Conservation (phyloP, 345 rosid species). For the Eucalyptus fibrosa region DNA sequence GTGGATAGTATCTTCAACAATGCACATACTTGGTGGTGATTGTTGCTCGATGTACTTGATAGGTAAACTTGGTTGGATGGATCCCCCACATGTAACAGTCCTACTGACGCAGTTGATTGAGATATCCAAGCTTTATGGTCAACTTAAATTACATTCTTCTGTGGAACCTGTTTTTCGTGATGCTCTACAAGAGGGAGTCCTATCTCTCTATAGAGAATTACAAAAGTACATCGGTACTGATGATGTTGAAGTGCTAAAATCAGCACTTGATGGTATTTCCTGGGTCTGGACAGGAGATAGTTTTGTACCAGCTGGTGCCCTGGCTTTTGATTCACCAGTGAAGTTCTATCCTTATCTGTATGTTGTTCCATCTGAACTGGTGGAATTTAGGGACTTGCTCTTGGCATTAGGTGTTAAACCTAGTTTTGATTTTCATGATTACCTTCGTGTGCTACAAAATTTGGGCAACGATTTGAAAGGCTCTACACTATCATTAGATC, state of each 20-base stretch:
- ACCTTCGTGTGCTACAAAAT: conserved; percentile 55
- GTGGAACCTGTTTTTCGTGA: conserved; percentile 35
- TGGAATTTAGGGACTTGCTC: conserved; percentile 68
- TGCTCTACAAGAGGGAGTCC: conserved; percentile 53
- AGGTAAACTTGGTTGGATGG: conserved; percentile 82
- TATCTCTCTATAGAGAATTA: conserved; percentile 46
- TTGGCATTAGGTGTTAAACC: conserved; percentile 68
- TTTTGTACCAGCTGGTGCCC: conserved; percentile 66
- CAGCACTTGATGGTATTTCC: conserved; percentile 57
- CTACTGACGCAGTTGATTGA: conserved; percentile 58
- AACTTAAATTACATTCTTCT: conserved; percentile 33
- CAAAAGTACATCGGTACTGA: conserved; percentile 49
- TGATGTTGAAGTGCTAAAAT: conserved; percentile 44
- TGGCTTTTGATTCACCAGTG: conserved; percentile 96
- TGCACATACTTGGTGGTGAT: conserved; percentile 73
- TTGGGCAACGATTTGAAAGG: conserved; percentile 61
- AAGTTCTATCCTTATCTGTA: conserved; percentile 85
- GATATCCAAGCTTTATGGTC: conserved; percentile 56
- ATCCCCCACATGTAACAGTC: conserved; percentile 30
- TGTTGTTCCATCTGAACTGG: conserved; percentile 94
- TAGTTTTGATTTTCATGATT: conserved; percentile 78
- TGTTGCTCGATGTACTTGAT: conserved; percentile 46
- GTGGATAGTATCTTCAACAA: conserved; percentile 63
- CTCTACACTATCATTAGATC: conserved; percentile 50
- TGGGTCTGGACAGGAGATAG: conserved; percentile 97